These are phyloP conservation scores for Hypoxylon lienhwacheense DNA, from an alignment of 495 filamentous ascomycete species.

Conservation along the genomic window DNA sequence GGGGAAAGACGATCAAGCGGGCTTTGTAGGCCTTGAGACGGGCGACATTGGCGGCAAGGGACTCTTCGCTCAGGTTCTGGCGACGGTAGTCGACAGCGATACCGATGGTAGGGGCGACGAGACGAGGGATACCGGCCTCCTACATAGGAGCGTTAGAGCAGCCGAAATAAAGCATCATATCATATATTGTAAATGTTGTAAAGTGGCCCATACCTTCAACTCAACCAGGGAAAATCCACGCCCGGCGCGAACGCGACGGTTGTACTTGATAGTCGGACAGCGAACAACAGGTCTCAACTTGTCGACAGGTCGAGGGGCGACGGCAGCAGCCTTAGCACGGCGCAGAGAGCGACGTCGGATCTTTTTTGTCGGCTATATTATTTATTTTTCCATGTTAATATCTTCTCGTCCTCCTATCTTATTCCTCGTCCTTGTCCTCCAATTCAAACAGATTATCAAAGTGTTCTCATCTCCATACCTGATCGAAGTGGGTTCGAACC, in stretches of 20 bases:
- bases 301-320: slow-evolving; percentile 96
- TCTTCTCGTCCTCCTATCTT: slow-evolving; percentile 29
- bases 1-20: slow-evolving; percentile 95
- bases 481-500: slow-evolving; percentile 97
- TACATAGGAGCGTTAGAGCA: slow-evolving; percentile 45
- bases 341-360: slow-evolving; percentile 84
- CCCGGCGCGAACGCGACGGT: slow-evolving; percentile 93
- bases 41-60: slow-evolving; percentile 87
- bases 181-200: not conserved
- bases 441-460: not conserved
- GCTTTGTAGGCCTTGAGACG: slow-evolving; percentile 95
- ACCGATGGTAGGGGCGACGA: slow-evolving; percentile 90
- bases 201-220: slow-evolving; percentile 79
- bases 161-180: no score
- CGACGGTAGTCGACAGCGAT: slow-evolving; percentile 96
- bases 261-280: slow-evolving; percentile 93
- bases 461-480: slow-evolving; percentile 63
- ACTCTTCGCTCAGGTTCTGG: slow-evolving; percentile 93
- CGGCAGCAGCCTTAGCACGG: slow-evolving; percentile 84
- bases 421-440: slow-evolving; percentile 18
- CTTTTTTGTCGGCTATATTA: slow-evolving; percentile 86
- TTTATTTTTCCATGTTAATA: slow-evolving; percentile 41
- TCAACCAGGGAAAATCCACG: slow-evolving; percentile 96
- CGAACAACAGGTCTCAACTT: slow-evolving; percentile 93
- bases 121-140: slow-evolving; percentile 95